Percentiles rank a stretch among this genome's conserved stretches.
Conservation (phyloP, 805 yeast species). For the Saccharomycopsis fibuligera region DNA sequence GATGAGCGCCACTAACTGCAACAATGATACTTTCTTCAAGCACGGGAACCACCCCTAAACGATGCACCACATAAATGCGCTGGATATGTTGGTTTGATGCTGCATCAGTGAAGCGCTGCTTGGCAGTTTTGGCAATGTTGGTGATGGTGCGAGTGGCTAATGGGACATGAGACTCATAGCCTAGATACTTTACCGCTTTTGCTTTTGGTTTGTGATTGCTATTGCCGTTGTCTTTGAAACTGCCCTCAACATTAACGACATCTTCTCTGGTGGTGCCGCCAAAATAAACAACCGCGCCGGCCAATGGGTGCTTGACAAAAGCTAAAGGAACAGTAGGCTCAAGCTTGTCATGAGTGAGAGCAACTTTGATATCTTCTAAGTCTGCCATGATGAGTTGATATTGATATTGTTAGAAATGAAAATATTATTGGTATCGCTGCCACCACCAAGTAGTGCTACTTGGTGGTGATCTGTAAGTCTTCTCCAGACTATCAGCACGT, state of each 20-base stretch:
- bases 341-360: not conserved
- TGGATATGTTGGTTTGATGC: constrained; percentile 24
- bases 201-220: constrained; percentile 15
- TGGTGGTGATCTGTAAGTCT: too few relatives aligned
- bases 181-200: constrained; percentile 33
- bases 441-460: too few relatives aligned
- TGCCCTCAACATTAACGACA: constrained; percentile 29
- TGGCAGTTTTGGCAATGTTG: constrained; percentile 32
- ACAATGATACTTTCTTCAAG: constrained; percentile 41
- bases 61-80: constrained; percentile 37
- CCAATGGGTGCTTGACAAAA: constrained; percentile 33
- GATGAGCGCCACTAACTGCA: constrained; percentile 39
- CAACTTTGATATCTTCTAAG: not conserved
- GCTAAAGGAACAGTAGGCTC: not conserved
- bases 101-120: constrained; percentile 24
- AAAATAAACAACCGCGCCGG: constrained; percentile 45
- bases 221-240: constrained; percentile 25
- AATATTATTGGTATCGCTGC: not conserved
- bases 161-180: constrained; percentile 42
- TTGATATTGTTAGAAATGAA: not conserved
- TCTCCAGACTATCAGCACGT: too few relatives aligned
- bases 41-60: constrained; percentile 43
- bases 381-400: not conserved
- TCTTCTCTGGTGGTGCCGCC: constrained; percentile 45
- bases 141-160: constrained; percentile 35